phyloP scores from a whole-genome alignment of 495 filamentous ascomycete genomes.

The Glutinoglossum americanum region DNA sequence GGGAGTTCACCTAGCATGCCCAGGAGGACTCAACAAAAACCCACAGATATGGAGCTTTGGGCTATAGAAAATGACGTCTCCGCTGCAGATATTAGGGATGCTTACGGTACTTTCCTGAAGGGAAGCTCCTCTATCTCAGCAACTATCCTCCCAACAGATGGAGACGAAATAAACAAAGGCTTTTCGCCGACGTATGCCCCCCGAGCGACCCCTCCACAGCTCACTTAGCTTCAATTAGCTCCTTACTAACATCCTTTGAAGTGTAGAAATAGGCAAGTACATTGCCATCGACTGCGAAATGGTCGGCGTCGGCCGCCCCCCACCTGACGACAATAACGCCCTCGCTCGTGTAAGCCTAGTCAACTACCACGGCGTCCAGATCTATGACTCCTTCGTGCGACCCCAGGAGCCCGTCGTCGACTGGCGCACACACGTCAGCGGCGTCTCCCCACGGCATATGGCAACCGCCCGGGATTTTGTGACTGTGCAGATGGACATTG shows the following conservation, averaged over 20 bases:
- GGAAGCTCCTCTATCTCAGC: conserved; percentile 6
- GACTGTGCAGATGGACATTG: conserved; percentile 50
- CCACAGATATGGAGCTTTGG: conserved; percentile 19
- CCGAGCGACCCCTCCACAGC: conserved; percentile 8
- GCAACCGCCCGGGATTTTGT: conserved; percentile 42
- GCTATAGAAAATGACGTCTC: conserved; percentile 39
- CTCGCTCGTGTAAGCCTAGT: conserved; percentile 74
- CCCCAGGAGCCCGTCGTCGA: conserved; percentile 61
- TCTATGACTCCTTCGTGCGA: conserved; percentile 80
- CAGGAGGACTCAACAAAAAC: not conserved
- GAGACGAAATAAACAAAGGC: conserved; percentile 25
- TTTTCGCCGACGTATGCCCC: conserved; percentile 22
- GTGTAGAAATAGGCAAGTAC: conserved; percentile 52
- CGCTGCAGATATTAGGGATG: conserved; percentile 33
- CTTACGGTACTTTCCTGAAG: conserved; percentile 21
- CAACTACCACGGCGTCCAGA: conserved; percentile 72
- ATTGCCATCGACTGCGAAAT: conserved; percentile 93
- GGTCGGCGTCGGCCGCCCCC: conserved; percentile 65
- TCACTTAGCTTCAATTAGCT: conserved; percentile 17
- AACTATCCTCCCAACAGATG: not conserved
- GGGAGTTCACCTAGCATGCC: not conserved
- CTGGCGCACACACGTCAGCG: conserved; percentile 70
- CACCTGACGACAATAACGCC: conserved; percentile 31
- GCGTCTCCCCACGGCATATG: conserved; percentile 54
- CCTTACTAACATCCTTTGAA: not conserved